A percentile compares a stretch with the other conserved stretches of the same genome.
Evolutionary conservation across 2,329 filamentous ascomycete genomes (phyloP).

Genomic region (Ophiognomonia clavigignenti-juglandacearum): DNA sequence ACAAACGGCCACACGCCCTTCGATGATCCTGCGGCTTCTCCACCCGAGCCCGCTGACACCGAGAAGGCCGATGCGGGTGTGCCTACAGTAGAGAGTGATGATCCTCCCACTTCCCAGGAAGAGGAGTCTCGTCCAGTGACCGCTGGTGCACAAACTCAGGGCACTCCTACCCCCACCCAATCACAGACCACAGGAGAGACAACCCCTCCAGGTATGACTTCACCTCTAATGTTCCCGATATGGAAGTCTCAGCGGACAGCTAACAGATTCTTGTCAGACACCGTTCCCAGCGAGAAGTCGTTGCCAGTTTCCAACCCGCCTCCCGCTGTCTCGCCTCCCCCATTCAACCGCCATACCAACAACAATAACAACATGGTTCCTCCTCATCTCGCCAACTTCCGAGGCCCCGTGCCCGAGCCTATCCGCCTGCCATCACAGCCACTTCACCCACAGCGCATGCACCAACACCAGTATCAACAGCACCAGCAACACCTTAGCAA

Average conservation of each 20-base stretch:
- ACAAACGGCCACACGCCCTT: slow-evolving; percentile 2
- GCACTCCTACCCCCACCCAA: slow-evolving; percentile 1
- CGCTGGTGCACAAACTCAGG: slow-evolving; percentile 3
- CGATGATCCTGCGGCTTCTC: neutral
- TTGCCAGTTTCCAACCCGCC: slow-evolving; percentile 6
- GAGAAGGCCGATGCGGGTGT: slow-evolving; percentile 1
- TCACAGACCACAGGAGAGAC: slow-evolving; percentile 7
- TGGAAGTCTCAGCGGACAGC: neutral
- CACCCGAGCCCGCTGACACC: neutral
- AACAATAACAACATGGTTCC: slow-evolving; percentile 5
- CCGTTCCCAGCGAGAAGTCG: slow-evolving; percentile 5
- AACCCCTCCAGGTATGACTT: slow-evolving; percentile 14
- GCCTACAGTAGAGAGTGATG: neutral
- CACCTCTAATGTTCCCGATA: neutral
- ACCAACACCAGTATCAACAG: slow-evolving; percentile 41
- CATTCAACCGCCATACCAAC: slow-evolving; percentile 10
- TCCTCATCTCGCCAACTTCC: slow-evolving; percentile 9
- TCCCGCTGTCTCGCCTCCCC: slow-evolving; percentile 14
- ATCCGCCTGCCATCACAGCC: slow-evolving; percentile 15
- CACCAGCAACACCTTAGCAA: slow-evolving; percentile 51
- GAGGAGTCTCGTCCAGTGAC: slow-evolving; percentile 5
- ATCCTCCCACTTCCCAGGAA: neutral
- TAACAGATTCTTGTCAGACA: slow-evolving; percentile 5
- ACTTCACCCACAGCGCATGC: slow-evolving; percentile 33
- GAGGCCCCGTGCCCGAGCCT: slow-evolving; percentile 12